Base-by-base conservation (phyloP, 495 filamentous ascomycete species). In the Peziza echinospora region DNA sequence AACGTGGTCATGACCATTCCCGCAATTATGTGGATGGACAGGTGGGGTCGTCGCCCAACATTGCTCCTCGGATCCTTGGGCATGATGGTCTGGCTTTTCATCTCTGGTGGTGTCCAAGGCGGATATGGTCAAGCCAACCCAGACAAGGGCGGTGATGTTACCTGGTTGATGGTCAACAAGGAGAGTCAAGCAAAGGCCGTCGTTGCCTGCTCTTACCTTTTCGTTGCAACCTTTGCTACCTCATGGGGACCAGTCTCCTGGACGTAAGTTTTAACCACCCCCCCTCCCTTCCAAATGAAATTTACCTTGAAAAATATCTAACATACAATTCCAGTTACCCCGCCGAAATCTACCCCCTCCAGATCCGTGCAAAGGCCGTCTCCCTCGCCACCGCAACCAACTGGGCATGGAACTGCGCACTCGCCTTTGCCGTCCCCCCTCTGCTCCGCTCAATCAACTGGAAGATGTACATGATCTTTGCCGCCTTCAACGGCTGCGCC, bases 1-100 rank as follows among this genome's bases (percentile, higher is more conserved):
- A 82, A 82, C 60, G 76, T 82, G 2, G 64, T 66, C 19, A 57
- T 83, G 48, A 82, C 77, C 8, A 51, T 77, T 3, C 73, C 72
- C 0, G 72, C 72, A 3, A 69, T 79, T 26, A 50, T 78, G 11
- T 66, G 67, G 53, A 65, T 75, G 40, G 71, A 75, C 53, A 55
- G 55, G 23, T 67, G 68, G 51, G 69, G 70, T 26, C 69, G 71
- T 23, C 70, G 71, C 2, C 65, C 64, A 3, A 60, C 68, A 0
- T 62, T 75, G 26, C 64, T 75, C 5, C 49, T 65, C 22, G 71
- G 71, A 5, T 69, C 69, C 7, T 55, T 65, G 43, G 50, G 57
- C 5, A 72, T 72, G 65, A 66, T 72, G 44, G 51, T 66, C 5
- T 72, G 65, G 53, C 70, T 77, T 60, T 64, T 77, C 22, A 60